Base-by-base conservation (phyloP, 2,329 filamentous ascomycete genomes). In the Penicillium hordei region DNA sequence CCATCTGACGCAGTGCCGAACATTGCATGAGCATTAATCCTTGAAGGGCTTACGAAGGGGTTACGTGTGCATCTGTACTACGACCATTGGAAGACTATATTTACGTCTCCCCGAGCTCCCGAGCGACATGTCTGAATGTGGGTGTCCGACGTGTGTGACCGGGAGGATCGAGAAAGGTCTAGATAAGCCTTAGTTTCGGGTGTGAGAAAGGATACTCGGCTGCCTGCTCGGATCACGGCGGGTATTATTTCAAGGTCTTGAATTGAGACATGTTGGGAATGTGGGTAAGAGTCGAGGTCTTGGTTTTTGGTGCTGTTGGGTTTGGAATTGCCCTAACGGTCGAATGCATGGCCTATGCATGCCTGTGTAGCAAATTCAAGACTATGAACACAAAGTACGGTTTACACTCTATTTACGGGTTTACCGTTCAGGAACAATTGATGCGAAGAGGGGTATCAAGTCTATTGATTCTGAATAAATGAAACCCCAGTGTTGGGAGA, bases 381-480 rank as follows among this genome's bases (percentile, higher is more conserved):
- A 8, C 36, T 39, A 19, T 6, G 5, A 19, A 29, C 3, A 31
- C 25, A 4, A 33, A 33, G 25, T 44, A n/a, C 17, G 12, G 8
- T 6, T n/a, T n/a, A 12, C 10, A 6, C 23, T 44, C 10, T n/a
- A 9, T 33, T 21, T 33, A 33, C 19, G 19, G 7, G 5, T 42
- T 23, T 33, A 48, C n/a, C 34, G 29, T 21, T 34, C 10, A 2
- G 12, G 31, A 36, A 23, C 4, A 44, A 36, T 40, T 6, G 17
- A 49, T 39, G 17, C 21, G n/a, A 52, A 19, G 34, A 46, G 27
- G 73, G 69, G 60, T 65, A 67, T 64, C 64, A 65, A 68, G 58
- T 67, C 65, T 67, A 65, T 67, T 62, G 54, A 61, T 62, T 56
- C 42, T 52, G 39, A 51, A 44, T n/a, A 33, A 48, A 49, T 45